Base-by-base conservation (phyloP, 768 basidiomycete species). In the Suillus spraguei region DNA sequence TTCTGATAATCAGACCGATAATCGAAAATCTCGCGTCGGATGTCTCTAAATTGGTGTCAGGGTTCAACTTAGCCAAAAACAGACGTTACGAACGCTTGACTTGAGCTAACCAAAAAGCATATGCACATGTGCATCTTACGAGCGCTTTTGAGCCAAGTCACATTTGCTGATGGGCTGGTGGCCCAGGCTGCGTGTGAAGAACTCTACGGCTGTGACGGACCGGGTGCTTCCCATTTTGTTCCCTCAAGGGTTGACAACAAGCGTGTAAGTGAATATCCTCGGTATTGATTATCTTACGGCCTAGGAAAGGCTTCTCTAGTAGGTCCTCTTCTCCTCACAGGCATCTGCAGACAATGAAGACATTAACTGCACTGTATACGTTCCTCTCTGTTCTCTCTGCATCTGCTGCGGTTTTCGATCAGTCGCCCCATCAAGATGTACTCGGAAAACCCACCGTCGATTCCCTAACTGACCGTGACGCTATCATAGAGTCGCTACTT, bases 401-500 rank as follows among this genome's bases (percentile, higher is more conserved):
- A 28, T 58, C 55, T 6, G 55, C 55, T 28, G 38, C 55, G 1
- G 33, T 58, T 6, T 24, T 58, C 38, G 55, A 58, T n/a, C 36
- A 38, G 3, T 38, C 10, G 24, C 38, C 38, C 5, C 55, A 24
- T 58, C 55, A 58, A 17, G 55, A 58, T 28, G 38, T 58, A 28
- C 38, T 58, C 38, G 16, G 24, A 5, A 56, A 16, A 11, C 38
- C 24, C 24, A 13, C 38, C 24, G 9, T 20, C 10, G 36, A 58
- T 41, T 17, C 28, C 10, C 38, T 58, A 17, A 13, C 38, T 38
- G 38, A 58, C 24, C 55, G 38, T 5, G 60, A 66, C 14, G 61
- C 42, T 1, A 44, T 28, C 11, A 59, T 70, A 36, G 41, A 54
- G 5, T 54, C 16, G 5, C 49, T 70, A 2, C 33, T 70, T 14